phyloP scores from a whole-genome alignment of 805 yeast genomes.

The Yarrowia sp. region DNA sequence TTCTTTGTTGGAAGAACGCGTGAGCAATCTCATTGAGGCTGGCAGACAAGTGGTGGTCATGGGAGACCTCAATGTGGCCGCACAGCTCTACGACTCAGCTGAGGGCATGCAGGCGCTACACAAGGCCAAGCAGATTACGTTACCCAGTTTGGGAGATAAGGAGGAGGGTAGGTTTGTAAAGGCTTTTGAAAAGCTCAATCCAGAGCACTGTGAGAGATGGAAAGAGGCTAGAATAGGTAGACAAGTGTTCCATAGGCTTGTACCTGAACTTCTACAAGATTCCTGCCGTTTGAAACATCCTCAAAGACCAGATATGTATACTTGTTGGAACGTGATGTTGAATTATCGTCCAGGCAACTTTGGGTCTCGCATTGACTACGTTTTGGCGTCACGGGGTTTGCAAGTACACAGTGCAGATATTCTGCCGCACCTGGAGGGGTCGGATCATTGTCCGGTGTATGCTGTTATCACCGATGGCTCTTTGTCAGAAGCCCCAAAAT shows the following conservation, averaged over 20 bases:
- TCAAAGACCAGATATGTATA: slow-evolving; percentile 63
- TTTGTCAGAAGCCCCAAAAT: no score
- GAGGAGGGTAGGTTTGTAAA: slow-evolving; percentile 27
- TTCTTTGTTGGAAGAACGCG: slow-evolving; percentile 57
- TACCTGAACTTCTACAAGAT: slow-evolving; percentile 30
- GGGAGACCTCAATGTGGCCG: slow-evolving; percentile 86
- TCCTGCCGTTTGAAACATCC: slow-evolving; percentile 48
- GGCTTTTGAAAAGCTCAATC: slow-evolving; percentile 43
- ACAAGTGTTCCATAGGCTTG: slow-evolving; percentile 44
- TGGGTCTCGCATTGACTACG: slow-evolving; percentile 85
- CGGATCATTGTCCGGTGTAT: slow-evolving; percentile 92
- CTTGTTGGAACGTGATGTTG: slow-evolving; percentile 86
- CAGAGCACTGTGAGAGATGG: slow-evolving; percentile 39
- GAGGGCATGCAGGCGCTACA: slow-evolving; percentile 54
- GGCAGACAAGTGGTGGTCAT: slow-evolving; percentile 73
- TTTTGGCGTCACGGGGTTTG: slow-evolving; percentile 51
- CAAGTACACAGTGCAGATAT: slow-evolving; percentile 50
- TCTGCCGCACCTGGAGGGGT: slow-evolving; percentile 72
- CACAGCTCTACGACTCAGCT: slow-evolving; percentile 81
- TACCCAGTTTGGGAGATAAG: neutral
- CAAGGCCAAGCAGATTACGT: slow-evolving; percentile 34
- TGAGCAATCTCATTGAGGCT: slow-evolving; percentile 48
- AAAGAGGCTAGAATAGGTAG: slow-evolving; percentile 46
- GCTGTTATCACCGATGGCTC: slow-evolving; percentile 51
- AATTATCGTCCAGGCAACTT: slow-evolving; percentile 76